Evolutionary conservation across 2,329 filamentous ascomycete genomes (phyloP), one percentile per base, ranked within the genome.

Genomic region (Aureobasidium lini): DNA sequence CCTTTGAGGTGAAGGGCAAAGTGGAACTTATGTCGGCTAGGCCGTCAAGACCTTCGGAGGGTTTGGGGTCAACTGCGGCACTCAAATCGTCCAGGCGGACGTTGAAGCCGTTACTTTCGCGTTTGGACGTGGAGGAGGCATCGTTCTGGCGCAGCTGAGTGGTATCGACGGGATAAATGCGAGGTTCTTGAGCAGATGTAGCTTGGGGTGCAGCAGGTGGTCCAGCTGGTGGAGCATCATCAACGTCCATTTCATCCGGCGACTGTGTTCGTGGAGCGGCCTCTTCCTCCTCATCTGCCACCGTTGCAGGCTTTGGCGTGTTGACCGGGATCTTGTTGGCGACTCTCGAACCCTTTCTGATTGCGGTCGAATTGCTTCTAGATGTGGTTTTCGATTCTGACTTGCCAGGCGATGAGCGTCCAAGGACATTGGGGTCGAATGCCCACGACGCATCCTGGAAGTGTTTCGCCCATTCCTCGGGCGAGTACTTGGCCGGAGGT

Each of bases 1-100:
- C 67, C 42, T 79, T 75, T 1, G 84, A 86, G 60, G 80, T 70
- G 66, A 86, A 86, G 3, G 84, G 84, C 2, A 87, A 73, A 1
- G 75, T 79, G 8, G 76, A 73, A 42, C 73, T 74, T 40, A 87
- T 72, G 59, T 83, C 80, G 31, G 77, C 74, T 23, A 86, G 67
- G 57, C 79, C 78, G 28, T 77, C 72, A 16, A 85, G 75, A 8
- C 82, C 81, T 16, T 74, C 70, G 50, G 84, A 79, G 1, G 82
- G 81, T 6, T 76, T 75, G 13, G 77, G 75, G 42, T 77, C 75
- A 16, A 71, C 67, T 42, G 80, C 75, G 32, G 73, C 75, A 8
- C 29, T 11, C 11, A 86, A 68, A 61, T 81, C 77, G 46, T 75
- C 76, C 18, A 86, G 68, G 60, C 80, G 75, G 40, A 65, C 62